Evolutionary conservation across 208 protist genomes (phyloP).

Genomic region (Leishmania arabica): DNA sequence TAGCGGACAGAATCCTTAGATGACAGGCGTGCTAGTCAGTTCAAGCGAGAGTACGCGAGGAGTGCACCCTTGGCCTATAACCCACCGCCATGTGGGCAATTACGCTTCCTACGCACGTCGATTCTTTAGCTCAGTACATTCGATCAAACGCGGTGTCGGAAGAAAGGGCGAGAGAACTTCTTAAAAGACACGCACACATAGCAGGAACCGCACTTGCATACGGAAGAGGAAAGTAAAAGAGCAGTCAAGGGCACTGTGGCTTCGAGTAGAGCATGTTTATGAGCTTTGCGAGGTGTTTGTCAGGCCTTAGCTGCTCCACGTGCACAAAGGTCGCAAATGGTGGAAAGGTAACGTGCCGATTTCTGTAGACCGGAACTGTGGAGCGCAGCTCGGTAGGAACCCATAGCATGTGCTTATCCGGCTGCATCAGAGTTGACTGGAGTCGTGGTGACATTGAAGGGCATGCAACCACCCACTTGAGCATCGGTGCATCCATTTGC

Average conservation of each 20-base stretch:
- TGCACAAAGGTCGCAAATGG: conserved; percentile 2
- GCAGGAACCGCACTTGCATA: not conserved
- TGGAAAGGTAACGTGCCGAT: not conserved
- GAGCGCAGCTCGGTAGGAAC: not conserved
- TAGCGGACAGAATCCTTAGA: too few relatives aligned
- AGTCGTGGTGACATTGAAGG: not conserved
- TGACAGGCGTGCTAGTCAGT: too few relatives aligned
- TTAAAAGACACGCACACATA: not conserved
- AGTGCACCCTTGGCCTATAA: too few relatives aligned
- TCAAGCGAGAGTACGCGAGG: too few relatives aligned
- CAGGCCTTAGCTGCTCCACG: not conserved
- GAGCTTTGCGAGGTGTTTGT: not conserved
- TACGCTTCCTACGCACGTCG: too few relatives aligned
- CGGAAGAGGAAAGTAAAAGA: not conserved
- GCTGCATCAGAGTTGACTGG: not conserved
- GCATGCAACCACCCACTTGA: conserved; percentile 10
- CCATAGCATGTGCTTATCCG: not conserved
- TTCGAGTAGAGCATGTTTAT: not conserved
- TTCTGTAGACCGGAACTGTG: not conserved
- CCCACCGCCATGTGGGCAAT: too few relatives aligned
- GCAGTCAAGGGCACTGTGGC: not conserved
- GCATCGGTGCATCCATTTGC: too few relatives aligned
- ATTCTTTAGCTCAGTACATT: not conserved
- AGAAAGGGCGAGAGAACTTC: not conserved
- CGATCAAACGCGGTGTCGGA: not conserved